phyloP scores from a whole-genome alignment of 2,329 filamentous ascomycete species.

The Pseudopithomyces chartarum region DNA sequence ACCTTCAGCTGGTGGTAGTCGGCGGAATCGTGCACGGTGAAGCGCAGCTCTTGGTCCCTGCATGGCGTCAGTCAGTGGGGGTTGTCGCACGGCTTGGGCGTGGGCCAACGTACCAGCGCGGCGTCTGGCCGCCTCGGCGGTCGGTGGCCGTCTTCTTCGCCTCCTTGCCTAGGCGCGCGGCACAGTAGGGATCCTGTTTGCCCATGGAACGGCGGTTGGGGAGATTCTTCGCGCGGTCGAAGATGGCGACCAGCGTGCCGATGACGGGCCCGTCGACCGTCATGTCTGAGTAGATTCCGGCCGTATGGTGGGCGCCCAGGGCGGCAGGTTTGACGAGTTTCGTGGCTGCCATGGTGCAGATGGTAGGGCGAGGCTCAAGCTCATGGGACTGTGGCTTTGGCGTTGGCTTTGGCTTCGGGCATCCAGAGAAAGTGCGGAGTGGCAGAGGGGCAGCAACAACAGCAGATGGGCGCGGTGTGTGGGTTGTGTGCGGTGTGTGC shows the following conservation, averaged over 20 bases:
- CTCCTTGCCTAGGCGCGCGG: conserved; percentile 90
- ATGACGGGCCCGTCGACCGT: conserved; percentile 90
- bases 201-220: conserved; percentile 97
- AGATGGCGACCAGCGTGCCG: conserved; percentile 87
- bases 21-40: conserved; percentile 92
- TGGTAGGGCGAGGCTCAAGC: background rate
- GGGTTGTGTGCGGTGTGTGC: too few species aligned
- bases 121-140: conserved; percentile 91
- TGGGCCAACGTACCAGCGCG: conserved; percentile 75
- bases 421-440: background rate
- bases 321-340: conserved; percentile 34
- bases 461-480: too few species aligned
- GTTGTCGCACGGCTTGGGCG: conserved; percentile 5
- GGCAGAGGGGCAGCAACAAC: conserved; percentile 1
- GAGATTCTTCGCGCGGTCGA: conserved; percentile 95
- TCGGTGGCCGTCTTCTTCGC: conserved; percentile 97
- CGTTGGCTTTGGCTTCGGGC: background rate
- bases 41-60: conserved; percentile 97
- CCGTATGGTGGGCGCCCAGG: conserved; percentile 72
- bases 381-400: background rate
- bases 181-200: conserved; percentile 98
- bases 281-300: conserved; percentile 94
- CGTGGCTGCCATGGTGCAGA: conserved; percentile 41
- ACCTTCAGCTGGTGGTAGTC: conserved; percentile 97
- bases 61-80: conserved; percentile 19